A percentile compares a stretch with the other conserved stretches of the same genome.
Evolutionary conservation across 108 stramenopile species (phyloP).

Genomic region (Cyclotella kingstonii): DNA sequence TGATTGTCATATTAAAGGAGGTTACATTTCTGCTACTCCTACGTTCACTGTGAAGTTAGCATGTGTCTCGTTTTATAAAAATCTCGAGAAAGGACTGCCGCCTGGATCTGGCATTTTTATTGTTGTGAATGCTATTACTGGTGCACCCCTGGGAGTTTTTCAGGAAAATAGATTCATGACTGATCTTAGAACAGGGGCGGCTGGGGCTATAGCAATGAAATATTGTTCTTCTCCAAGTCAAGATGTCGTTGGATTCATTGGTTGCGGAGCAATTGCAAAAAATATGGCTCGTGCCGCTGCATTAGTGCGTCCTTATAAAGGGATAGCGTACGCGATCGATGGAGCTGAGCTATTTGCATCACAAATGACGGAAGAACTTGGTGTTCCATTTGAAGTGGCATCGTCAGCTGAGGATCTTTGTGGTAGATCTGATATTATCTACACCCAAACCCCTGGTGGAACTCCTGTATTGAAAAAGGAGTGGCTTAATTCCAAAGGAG

Average conservation of each 20-base stretch:
- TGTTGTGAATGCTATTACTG: conserved; percentile 88
- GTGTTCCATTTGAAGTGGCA: conserved; percentile 76
- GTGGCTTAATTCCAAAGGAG: conserved; percentile 78
- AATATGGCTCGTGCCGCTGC: conserved; percentile 90
- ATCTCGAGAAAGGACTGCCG: conserved; percentile 79
- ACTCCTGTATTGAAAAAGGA: conserved; percentile 76
- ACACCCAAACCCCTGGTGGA: conserved; percentile 87
- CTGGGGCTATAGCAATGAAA: conserved; percentile 87
- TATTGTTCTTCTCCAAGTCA: conserved; percentile 68
- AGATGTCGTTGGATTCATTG: conserved; percentile 86
- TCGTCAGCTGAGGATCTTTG: conserved; percentile 75
- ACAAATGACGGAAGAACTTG: conserved; percentile 80
- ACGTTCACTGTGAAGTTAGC: conserved; percentile 92
- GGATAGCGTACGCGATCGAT: conserved; percentile 73
- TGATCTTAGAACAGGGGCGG: conserved; percentile 93
- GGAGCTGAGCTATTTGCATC: conserved; percentile 73
- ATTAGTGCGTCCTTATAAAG: conserved; percentile 77
- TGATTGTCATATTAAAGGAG: conserved; percentile 92
- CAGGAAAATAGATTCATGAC: conserved; percentile 96
- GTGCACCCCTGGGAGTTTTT: conserved; percentile 86
- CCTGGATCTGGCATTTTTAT: conserved; percentile 90
- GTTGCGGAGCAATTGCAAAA: conserved; percentile 85
- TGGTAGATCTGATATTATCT: conserved; percentile 72
- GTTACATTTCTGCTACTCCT: conserved; percentile 70
- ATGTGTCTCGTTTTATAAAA: conserved; percentile 92